Base-by-base conservation (phyloP, 306 rosid species). In the Rubus parviflorus region DNA sequence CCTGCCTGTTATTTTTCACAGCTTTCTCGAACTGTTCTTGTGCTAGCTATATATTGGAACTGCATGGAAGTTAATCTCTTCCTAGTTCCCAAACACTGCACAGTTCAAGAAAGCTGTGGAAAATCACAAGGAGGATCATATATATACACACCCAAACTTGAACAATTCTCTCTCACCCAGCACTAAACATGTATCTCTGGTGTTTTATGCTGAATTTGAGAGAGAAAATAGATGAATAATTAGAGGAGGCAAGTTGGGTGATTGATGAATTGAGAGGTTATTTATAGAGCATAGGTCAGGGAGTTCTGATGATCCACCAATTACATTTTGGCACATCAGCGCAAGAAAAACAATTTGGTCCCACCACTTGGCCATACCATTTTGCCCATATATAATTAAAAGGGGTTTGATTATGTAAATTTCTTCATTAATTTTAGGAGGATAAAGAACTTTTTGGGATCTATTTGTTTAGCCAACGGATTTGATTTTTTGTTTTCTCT, bases 81-180 rank as follows among this genome's bases (percentile, higher is more conserved):
- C 30, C 62, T 23, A 64, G 42, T 73, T 73, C 13, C 73, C 48
- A 49, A 8, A 42, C 4, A 30, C 47, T 46, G n/a, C 40, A 83
- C 87, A 82, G 93, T 89, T 87, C 93, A 89, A 89, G 93, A 89
- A 89, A 89, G 93, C 91, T 41, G 93, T 87, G 91, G 93, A 85
- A 89, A 77, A 89, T 60, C 70, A 80, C 87, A n/a, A 60, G 84
- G 80, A 89, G 83, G 83, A 89, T 75, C 88, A 75, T 81, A 42
- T 65, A 42, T 70, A 48, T 40, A 15, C 57, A 63, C 15, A 2
- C 11, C 67, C 53, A 66, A 25, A 41, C 47, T 67, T 20, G 79
- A 73, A 74, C 20, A 64, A 48, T 64, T 15, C 22, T 42, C 43
- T 16, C 22, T 40, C 19, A 47, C 22, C n/a, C 5, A 45, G 20